Base-by-base conservation (phyloP, 176 grass and related monocot species). In the Avena eriantha region DNA sequence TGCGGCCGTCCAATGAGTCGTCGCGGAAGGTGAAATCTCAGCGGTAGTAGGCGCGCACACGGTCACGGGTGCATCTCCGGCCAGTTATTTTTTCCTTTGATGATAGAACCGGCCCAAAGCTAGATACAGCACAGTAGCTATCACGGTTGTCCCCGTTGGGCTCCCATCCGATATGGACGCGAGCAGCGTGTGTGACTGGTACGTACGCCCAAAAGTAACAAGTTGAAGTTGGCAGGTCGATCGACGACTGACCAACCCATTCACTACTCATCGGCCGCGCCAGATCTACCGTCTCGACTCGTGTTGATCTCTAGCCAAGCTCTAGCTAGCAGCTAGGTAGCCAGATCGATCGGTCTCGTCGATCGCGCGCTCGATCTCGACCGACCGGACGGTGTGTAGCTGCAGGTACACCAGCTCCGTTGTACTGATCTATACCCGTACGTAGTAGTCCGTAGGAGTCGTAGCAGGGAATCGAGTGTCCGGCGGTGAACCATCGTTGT, bases 231-330 rank as follows among this genome's bases (percentile, higher is more conserved):
- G 14, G 1, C 23, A 76, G 14, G 11, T 70, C 16, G 18, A 18
- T 69, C 24, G 16, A 76, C 16, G 16, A 76, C 19, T 34, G 49
- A 76, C 8, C 39, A 43, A 73, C 5, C 43, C 11, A 73, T 24
- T 24, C 41, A 3, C 47, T 41, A 8, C 47, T 46, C 39, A 47
- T 45, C 70, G 19, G 13, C 39, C 39, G 39, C 21, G 33, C 16
- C 16, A 34, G 65, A 76, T 50, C 73, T 19, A 76, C 47, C 73
- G 49, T 76, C 68, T 70, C 68, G 34, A 68, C 65, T 8, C 29
- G 35, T 35, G 7, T 68, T 41, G 39, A 41, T n/a, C 17, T 12
- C 35, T 43, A 78, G 31, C 53, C 16, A 69, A 66, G 63, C 64
- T 41, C 64, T 41, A 41, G 39, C 5, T 41, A 1, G 36, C 36